Percentiles rank a stretch among this genome's conserved stretches.
Evolutionary conservation across 2,329 filamentous ascomycete species (phyloP).

Genomic region (Colletotrichum lupini): DNA sequence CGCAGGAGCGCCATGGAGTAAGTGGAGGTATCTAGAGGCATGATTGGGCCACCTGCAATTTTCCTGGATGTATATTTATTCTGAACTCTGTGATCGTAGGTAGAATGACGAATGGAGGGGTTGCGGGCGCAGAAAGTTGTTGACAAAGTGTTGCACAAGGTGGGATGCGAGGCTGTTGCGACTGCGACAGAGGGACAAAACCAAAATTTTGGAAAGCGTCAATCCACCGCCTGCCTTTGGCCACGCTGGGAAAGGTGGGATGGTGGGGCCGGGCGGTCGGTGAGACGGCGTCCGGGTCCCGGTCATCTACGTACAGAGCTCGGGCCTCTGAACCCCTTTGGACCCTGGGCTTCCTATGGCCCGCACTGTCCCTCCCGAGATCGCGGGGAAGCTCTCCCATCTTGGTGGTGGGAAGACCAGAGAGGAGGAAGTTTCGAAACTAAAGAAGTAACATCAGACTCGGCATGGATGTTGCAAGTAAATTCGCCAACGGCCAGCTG

Average conservation of each 20-base stretch:
- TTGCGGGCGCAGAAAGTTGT: background rate
- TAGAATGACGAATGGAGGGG: too few relatives aligned
- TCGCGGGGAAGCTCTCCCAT: constrained; percentile 27
- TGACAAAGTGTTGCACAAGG: background rate
- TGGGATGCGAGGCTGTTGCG: background rate
- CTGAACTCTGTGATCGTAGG: background rate
- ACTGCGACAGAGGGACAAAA: background rate
- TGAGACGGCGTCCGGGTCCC: constrained; percentile 11
- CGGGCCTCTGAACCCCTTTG: constrained; percentile 14
- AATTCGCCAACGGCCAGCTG: background rate
- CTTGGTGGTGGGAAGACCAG: background rate
- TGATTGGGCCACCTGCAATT: constrained; percentile 48
- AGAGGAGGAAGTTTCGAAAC: background rate
- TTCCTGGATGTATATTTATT: background rate
- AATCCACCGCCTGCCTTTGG: constrained; percentile 22
- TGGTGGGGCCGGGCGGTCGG: constrained; percentile 32
- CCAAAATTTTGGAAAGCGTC: constrained; percentile 32
- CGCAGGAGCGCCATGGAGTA: constrained; percentile 88
- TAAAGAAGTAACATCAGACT: background rate
- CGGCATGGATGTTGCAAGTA: constrained; percentile 17
- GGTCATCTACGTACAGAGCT: constrained; percentile 3
- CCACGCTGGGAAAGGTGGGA: constrained; percentile 23
- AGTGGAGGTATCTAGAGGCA: constrained; percentile 95
- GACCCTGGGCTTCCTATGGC: background rate
- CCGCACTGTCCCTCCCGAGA: constrained; percentile 22